phyloP scores from a whole-genome alignment of 2,329 filamentous ascomycete species.

The Saccharata proteae region DNA sequence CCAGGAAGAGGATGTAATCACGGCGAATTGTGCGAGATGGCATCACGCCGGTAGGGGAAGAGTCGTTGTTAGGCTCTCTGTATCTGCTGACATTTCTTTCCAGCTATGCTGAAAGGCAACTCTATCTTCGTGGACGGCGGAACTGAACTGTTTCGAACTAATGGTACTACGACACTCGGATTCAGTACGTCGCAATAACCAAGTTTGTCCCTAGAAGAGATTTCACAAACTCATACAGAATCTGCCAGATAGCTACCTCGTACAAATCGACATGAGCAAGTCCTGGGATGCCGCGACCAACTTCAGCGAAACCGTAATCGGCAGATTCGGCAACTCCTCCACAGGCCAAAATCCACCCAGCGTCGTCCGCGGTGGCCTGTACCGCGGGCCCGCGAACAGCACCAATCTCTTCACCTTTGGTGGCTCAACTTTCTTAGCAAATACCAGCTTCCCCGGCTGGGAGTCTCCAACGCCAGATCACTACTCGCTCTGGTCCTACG shows the following conservation, averaged over 20 bases:
- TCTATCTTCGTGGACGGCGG: slow-evolving; percentile 8
- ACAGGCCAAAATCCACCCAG: slow-evolving; percentile 15
- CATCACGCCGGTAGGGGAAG: no score
- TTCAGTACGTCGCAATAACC: slow-evolving; percentile 4
- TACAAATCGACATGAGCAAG: slow-evolving; percentile 15
- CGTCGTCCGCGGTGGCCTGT: slow-evolving; percentile 19
- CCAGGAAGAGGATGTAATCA: no score
- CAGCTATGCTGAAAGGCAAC: slow-evolving; percentile 4
- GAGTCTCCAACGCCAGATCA: slow-evolving; percentile 13
- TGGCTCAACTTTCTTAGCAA: slow-evolving; percentile 18
- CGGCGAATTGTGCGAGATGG: no score
- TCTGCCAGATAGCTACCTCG: slow-evolving; percentile 5
- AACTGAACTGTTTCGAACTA: slow-evolving; percentile 2
- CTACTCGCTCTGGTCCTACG: slow-evolving; percentile 22
- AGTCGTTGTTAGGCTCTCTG: no score
- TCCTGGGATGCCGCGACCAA: slow-evolving; percentile 21
- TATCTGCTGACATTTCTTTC: neutral
- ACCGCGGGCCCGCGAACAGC: slow-evolving; percentile 13
- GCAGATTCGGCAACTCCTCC: slow-evolving; percentile 12
- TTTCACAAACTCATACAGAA: neutral
- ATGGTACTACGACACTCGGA: slow-evolving; percentile 3
- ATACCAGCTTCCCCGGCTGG: slow-evolving; percentile 19
- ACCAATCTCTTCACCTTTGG: slow-evolving; percentile 20
- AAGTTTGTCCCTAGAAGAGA: no score
- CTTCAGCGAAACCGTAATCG: slow-evolving; percentile 14